Evolutionary conservation across 768 basidiomycete genomes (phyloP), one percentile per base, ranked within the genome.

Genomic region (Lentinula boryana): DNA sequence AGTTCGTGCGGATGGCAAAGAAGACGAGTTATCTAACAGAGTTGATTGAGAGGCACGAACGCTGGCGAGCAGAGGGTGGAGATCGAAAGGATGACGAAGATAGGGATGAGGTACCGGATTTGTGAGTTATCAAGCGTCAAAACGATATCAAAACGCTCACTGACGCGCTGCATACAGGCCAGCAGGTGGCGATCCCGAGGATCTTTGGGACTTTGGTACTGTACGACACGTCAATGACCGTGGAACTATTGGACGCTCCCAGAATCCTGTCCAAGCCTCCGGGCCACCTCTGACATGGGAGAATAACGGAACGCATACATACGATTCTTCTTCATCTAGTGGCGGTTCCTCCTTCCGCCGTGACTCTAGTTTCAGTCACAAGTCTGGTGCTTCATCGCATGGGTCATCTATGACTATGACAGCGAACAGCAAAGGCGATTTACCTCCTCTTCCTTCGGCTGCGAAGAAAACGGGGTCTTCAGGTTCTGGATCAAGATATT

Each of bases 191-290:
- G 88, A 90, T 65, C 79, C 82, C 2, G 91, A 92, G 56, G 93
- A 95, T 64, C 76, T 98, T 36, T 98, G 96, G 96, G 96, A 98
- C 71, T 97, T 98, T 74, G 96, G 96, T 13, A 98, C 96, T 7
- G 89, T 98, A 50, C 89, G 92, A 60, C 88, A 94, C 67, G 84
- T 83, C 46, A 74, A 75, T 60, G 77, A 75, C 18, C 55, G 55
- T 43, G 38, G 23, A 36, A 91, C 91, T 15, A 79, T 92, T 50
- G 91, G 91, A n/a, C 82, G 87, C 56, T 72, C 85, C 23, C 73
- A 77, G 46, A 83, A 80, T 66, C 81, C 81, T 60, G 73, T 84
- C 63, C 81, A 80, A 56, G 75, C 82, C 44, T 82, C 87, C 43
- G 88, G 88, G 1, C 86, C 87, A 15, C 84, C 86, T 21, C 73